Evolutionary conservation across 1,284 basidiomycete genomes (phyloP).

Genomic region (Austroboletus niveus): DNA sequence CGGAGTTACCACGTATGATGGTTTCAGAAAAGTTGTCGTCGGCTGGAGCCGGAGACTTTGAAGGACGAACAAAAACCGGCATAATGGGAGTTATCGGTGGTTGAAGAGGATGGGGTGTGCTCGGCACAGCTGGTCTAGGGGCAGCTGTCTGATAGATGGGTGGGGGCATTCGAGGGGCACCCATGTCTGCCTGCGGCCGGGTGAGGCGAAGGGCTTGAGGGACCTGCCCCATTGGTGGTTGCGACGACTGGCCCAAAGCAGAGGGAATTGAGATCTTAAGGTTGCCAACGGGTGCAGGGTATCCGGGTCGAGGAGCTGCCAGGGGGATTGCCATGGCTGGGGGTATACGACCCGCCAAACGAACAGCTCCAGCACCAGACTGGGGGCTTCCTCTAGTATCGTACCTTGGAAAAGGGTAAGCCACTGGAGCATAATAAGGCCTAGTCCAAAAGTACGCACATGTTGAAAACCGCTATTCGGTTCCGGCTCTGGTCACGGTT

Average conservation of each 20-base stretch:
- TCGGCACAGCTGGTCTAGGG: constrained; percentile 35
- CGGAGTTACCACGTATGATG: constrained; percentile 66
- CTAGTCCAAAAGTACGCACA: constrained; percentile 44
- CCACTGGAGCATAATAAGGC: constrained; percentile 5
- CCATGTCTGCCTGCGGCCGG: constrained; percentile 24
- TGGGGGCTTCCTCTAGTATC: constrained; percentile 53
- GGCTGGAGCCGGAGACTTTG: constrained; percentile 38
- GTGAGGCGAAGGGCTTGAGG: constrained; percentile 29
- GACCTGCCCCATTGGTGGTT: constrained; percentile 43
- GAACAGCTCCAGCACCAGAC: constrained; percentile 50
- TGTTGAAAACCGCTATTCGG: constrained; percentile 54
- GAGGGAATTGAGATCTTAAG: constrained; percentile 53
- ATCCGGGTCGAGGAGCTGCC: constrained; percentile 69
- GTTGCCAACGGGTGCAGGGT: constrained; percentile 63
- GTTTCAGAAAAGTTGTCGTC: constrained; percentile 53
- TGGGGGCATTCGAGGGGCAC: constrained; percentile 28
- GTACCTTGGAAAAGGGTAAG: constrained; percentile 45
- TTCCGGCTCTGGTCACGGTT: constrained; percentile 39
- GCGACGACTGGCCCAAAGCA: constrained; percentile 34
- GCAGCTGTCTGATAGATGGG: constrained; percentile 36
- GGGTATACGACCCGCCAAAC: constrained; percentile 46
- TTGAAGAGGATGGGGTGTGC: constrained; percentile 67
- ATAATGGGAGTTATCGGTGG: constrained; percentile 75
- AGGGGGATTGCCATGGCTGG: constrained; percentile 42
- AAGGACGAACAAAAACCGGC: constrained; percentile 70